These are phyloP conservation scores for Echites panduratus DNA, from an alignment of 257 asterid genomes.

Conservation along the genomic window DNA sequence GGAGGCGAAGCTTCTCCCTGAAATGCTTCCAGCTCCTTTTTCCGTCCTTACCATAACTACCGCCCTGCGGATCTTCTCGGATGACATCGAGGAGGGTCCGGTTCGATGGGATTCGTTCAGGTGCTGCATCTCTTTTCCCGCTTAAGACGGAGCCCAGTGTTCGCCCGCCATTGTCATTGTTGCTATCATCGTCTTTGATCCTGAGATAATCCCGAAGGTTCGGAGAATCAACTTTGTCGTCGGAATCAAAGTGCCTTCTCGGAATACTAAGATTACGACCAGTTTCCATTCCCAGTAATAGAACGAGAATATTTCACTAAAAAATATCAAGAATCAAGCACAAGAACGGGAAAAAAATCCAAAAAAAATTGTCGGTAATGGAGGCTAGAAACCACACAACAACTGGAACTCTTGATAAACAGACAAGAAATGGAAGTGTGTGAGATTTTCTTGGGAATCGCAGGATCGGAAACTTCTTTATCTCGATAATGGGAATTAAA, in stretches of 20 bases:
- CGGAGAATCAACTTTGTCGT: slow-evolving; percentile 4
- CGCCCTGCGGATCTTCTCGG: slow-evolving; percentile 50
- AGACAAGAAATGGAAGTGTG: background rate
- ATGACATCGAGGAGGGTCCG: slow-evolving; percentile 60
- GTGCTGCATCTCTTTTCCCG: slow-evolving; percentile 14
- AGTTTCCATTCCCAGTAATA: slow-evolving; percentile 1
- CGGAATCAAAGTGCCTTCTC: slow-evolving; percentile 6
- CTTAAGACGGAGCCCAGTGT: slow-evolving; percentile 23
- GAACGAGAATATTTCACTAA: too few species aligned
- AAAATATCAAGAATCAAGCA: background rate
- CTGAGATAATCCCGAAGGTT: slow-evolving; percentile 8
- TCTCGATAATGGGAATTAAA: slow-evolving; percentile 6
- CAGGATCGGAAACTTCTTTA: slow-evolving; percentile 21
- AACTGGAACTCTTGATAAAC: background rate
- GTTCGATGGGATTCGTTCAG: slow-evolving; percentile 18
- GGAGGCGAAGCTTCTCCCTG: slow-evolving; percentile 51
- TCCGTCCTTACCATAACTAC: slow-evolving; percentile 19
- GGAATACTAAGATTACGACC: background rate
- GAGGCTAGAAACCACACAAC: background rate
- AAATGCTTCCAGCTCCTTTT: slow-evolving; percentile 51
- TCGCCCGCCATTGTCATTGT: background rate
- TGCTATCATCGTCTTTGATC: slow-evolving; percentile 8
- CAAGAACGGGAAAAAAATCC: background rate
- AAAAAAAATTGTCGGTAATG: background rate
- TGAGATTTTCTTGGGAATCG: slow-evolving; percentile 10